These are phyloP conservation scores for Podospora pseudoanserina DNA, from an alignment of 495 filamentous ascomycete species.

Conservation along the genomic window DNA sequence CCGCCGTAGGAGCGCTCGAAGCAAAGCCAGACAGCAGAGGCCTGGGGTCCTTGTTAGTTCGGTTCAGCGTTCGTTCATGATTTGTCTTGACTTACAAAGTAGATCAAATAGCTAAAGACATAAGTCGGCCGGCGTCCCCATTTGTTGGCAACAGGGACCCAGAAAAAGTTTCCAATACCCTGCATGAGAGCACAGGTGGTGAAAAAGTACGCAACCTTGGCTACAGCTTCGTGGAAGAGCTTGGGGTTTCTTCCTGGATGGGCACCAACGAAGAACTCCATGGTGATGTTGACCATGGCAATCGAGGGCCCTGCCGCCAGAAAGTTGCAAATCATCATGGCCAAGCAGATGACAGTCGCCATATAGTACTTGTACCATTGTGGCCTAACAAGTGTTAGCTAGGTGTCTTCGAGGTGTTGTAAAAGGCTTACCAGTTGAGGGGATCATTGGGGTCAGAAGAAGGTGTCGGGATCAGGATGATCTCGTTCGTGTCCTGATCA, in stretches of 20 bases:
- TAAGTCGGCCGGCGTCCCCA: constrained; percentile 55
- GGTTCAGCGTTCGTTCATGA: neutral
- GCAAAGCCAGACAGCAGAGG: constrained; percentile 44
- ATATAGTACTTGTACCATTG: constrained; percentile 48
- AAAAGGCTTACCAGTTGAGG: constrained; percentile 43
- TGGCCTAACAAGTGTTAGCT: constrained; percentile 34
- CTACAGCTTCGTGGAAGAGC: constrained; percentile 33
- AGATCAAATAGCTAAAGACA: constrained; percentile 45
- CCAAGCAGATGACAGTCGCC: constrained; percentile 45
- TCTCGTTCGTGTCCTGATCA: constrained; percentile 46
- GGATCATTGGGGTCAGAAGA: constrained; percentile 60
- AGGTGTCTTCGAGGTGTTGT: neutral
- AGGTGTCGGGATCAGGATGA: constrained; percentile 55
- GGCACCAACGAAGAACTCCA: constrained; percentile 43
- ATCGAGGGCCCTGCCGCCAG: constrained; percentile 52
- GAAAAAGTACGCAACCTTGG: constrained; percentile 52
- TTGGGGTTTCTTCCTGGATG: constrained; percentile 17
- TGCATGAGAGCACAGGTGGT: constrained; percentile 49
- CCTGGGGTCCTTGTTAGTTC: constrained; percentile 15
- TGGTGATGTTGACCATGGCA: constrained; percentile 46
- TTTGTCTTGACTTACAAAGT: constrained; percentile 25
- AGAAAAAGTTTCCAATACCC: constrained; percentile 51
- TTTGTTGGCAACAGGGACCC: constrained; percentile 55
- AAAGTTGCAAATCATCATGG: constrained; percentile 56
- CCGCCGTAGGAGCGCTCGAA: constrained; percentile 42